Evolutionary conservation across 106 monocot species (phyloP), one percentile per base, ranked within the genome.

Genomic region (Allium sativum): DNA sequence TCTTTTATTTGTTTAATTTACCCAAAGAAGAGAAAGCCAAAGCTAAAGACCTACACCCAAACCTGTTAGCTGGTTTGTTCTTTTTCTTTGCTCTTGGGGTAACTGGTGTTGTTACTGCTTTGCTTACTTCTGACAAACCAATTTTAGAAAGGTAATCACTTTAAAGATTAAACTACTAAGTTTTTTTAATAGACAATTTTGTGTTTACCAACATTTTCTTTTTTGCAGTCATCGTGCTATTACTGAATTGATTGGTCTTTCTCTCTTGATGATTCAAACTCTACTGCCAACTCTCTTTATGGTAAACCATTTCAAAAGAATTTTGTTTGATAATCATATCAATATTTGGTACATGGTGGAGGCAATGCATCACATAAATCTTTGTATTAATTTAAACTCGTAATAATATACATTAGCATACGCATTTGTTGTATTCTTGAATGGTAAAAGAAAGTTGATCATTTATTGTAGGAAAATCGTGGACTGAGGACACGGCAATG

Each of bases 61-160:
- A 93, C 71, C 85, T 93, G 61, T 89, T 89, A 12, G 83, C 47
- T 13, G 89, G 89, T 57, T 89, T 93, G 93, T 93, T 93, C 66
- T 89, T 89, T 56, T 93, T 89, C 70, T 93, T 89, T 66, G 82
- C 85, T 44, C 62, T 83, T 19, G 93, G 93, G 40, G 89, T 85
- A 7, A 83, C 74, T 46, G 89, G 85, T 58, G 93, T 88, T 18
- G 50, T 85, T 55, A 93, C 81, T 48, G 78, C 93, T 64, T 59
- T 93, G 41, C 89, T 93, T 7, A 83, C 89, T 41, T 85, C 93
- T 40, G 83, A 78, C 52, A 85, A 89, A 58, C 89, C 93, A n/a
- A 86, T 93, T 61, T 56, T 93, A 41, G 93, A 93, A 59, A 93
- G 93, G 93, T 93, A 80, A 62, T 6, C 4, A 12, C 42, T 42